phyloP scores from a whole-genome alignment of 108 stramenopile genomes.

The Phaeodactylum tricornutum region DNA sequence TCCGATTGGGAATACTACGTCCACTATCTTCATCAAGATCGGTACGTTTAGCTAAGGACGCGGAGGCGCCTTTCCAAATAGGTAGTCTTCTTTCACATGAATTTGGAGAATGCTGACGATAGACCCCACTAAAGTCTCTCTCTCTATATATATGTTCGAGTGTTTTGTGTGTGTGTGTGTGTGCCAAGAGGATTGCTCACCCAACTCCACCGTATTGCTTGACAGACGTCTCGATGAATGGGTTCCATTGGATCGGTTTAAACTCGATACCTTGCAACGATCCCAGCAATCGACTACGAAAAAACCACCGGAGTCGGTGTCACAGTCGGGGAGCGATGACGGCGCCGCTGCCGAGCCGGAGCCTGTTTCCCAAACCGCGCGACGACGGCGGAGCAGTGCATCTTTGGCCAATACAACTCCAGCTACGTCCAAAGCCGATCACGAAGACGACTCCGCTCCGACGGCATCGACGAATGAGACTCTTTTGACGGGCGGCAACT shows the following conservation, averaged over 20 bases:
- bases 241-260: slow-evolving; percentile 51
- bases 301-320: not conserved
- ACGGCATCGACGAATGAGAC: not conserved
- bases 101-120: too few species aligned
- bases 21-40: slow-evolving; percentile 76
- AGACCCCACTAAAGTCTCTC: too few species aligned
- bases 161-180: not conserved
- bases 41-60: slow-evolving; percentile 11
- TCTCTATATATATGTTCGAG: too few species aligned
- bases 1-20: slow-evolving; percentile 69
- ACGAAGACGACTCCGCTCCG: slow-evolving; percentile 4
- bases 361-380: too few species aligned
- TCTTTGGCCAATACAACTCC: not conserved
- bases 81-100: too few species aligned
- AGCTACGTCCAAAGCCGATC: not conserved
- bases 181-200: not conserved
- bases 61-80: too few species aligned
- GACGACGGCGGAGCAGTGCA: too few species aligned
- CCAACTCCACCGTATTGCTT: slow-evolving; percentile 2
- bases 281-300: not conserved
- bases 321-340: too few species aligned
- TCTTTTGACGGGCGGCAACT: slow-evolving; percentile 44
- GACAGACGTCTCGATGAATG: slow-evolving; percentile 77
- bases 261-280: slow-evolving; percentile 44
- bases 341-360: not conserved